These are phyloP conservation scores for Eucalyptus regnans DNA, from an alignment of 345 rosid species.

Conservation along the genomic window DNA sequence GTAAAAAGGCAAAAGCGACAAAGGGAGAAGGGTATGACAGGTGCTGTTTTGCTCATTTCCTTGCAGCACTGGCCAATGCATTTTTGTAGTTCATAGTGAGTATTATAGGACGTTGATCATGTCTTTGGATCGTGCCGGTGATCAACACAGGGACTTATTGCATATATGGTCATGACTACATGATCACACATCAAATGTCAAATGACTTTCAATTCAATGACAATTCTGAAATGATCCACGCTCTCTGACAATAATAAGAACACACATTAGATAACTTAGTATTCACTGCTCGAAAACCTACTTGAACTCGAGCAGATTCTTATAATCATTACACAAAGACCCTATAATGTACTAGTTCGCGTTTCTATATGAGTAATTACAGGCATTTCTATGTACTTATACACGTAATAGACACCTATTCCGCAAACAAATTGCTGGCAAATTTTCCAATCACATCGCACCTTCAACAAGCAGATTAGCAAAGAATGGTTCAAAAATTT, in stretches of 20 bases:
- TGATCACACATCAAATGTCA: background rate
- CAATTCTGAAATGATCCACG: background rate
- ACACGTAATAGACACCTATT: background rate
- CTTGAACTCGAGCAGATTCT: background rate
- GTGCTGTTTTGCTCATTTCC: background rate
- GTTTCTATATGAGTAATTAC: background rate
- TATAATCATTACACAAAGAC: background rate
- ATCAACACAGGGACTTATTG: background rate
- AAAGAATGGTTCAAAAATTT: conserved; percentile 63
- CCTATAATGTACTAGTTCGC: fast-evolving
- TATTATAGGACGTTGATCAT: background rate
- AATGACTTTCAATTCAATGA: background rate
- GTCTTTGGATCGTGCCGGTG: background rate
- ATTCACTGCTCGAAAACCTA: background rate
- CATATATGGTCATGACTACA: background rate
- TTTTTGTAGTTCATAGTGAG: background rate
- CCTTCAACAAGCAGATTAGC: too few relatives aligned
- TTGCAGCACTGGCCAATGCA: background rate
- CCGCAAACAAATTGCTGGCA: background rate
- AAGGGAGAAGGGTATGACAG: background rate
- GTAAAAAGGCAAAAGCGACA: background rate
- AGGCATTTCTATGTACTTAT: background rate
- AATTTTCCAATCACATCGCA: background rate
- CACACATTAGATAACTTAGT: background rate
- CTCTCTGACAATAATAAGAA: fast-evolving